Conservation (phyloP, 805 yeast species). For the Cyberlindnera japonica region DNA sequence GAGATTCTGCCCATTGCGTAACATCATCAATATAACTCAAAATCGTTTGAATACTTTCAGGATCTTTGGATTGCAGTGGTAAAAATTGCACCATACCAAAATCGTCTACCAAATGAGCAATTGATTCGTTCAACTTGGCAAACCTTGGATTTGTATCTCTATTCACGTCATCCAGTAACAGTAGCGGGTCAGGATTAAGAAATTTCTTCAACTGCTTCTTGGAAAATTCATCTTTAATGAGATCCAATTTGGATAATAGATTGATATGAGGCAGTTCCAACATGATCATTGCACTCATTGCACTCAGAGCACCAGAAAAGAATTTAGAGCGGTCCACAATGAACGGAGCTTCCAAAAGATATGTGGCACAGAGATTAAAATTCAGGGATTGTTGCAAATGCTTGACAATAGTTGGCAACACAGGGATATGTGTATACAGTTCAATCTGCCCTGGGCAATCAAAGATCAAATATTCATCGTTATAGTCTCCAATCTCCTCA, state of each 20-base stretch:
- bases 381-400: constrained; percentile 78
- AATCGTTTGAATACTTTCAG: constrained; percentile 75
- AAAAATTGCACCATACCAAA: constrained; percentile 98
- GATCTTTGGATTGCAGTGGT: constrained; percentile 77
- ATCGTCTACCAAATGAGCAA: constrained; percentile 90
- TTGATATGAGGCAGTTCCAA: constrained; percentile 94
- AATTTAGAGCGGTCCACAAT: constrained; percentile 87
- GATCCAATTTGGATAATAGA: constrained; percentile 80
- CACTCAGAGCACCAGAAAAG: constrained; percentile 91
- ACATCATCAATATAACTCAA: constrained; percentile 92
- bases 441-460: constrained; percentile 99
- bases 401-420: constrained; percentile 81
- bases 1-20: constrained; percentile 95
- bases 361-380: constrained; percentile 89
- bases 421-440: constrained; percentile 90
- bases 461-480: constrained; percentile 89
- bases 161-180: constrained; percentile 51
- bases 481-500: constrained; percentile 93
- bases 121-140: constrained; percentile 67
- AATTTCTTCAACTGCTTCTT: constrained; percentile 76
- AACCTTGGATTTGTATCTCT: constrained; percentile 58
- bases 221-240: constrained; percentile 74
- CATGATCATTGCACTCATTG: constrained; percentile 97
- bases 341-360: constrained; percentile 90
- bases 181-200: constrained; percentile 86